Evolutionary conservation across 345 rosid genomes (phyloP).

Genomic region (Geranium rotundifolium): DNA sequence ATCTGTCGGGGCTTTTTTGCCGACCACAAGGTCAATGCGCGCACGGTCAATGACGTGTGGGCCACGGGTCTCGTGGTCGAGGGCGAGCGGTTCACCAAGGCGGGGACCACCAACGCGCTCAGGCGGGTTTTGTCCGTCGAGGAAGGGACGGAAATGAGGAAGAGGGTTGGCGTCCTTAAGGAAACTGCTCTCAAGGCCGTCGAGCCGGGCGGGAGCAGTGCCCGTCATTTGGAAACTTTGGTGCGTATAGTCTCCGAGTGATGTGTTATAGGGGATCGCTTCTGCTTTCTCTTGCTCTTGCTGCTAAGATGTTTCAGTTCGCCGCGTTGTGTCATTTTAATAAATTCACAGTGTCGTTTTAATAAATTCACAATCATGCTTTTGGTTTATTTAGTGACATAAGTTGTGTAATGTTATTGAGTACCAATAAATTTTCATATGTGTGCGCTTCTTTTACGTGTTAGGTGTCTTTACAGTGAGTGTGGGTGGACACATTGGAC

Average conservation of each 20-base stretch:
- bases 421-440: too few relatives aligned
- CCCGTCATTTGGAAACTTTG: slow-evolving; percentile 22
- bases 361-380: too few relatives aligned
- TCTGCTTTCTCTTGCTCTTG: too few relatives aligned
- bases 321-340: too few relatives aligned
- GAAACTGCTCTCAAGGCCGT: slow-evolving; percentile 25
- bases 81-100: slow-evolving; percentile 25
- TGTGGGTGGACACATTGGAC: too few relatives aligned
- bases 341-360: too few relatives aligned
- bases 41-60: slow-evolving; percentile 27
- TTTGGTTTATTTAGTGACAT: too few relatives aligned
- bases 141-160: slow-evolving; percentile 32
- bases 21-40: slow-evolving; percentile 30
- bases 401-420: too few relatives aligned
- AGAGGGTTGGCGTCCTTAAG: slow-evolving; percentile 10
- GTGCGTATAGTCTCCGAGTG: slow-evolving; percentile 10
- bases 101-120: slow-evolving; percentile 17
- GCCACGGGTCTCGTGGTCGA: slow-evolving; percentile 30
- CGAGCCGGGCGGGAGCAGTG: slow-evolving; percentile 23
- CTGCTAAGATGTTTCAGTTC: too few relatives aligned
- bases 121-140: slow-evolving; percentile 10
- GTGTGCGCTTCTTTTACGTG: too few relatives aligned
- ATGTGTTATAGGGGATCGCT: too few relatives aligned
- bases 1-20: slow-evolving; percentile 37
- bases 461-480: too few relatives aligned